A percentile compares a stretch with the other conserved stretches of the same genome.
These are phyloP conservation scores for Centaurea solstitialis DNA, from an alignment of 129 eudicot genomes.

Conservation along the genomic window DNA sequence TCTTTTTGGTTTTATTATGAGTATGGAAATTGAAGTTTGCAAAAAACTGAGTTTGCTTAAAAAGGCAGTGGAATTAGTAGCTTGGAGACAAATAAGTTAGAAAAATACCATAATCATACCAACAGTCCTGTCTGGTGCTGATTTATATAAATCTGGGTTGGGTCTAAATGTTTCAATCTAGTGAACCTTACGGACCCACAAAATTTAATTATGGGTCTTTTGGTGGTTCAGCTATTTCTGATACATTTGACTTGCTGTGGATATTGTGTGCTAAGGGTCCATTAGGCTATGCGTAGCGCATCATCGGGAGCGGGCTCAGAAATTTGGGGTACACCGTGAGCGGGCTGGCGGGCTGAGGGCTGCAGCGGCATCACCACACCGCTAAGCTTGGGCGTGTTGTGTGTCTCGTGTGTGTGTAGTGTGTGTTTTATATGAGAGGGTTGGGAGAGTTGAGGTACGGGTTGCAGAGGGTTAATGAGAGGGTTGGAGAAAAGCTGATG, in stretches of 20 bases:
- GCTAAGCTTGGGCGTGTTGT: too few species aligned
- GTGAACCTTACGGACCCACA: constrained; percentile 22
- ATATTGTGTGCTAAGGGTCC: constrained; percentile 22
- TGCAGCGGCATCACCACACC: too few species aligned
- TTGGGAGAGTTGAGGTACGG: too few species aligned
- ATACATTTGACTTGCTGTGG: constrained; percentile 23
- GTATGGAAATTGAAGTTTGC: constrained; percentile 9
- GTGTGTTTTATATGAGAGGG: too few species aligned
- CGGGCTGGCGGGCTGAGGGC: too few species aligned
- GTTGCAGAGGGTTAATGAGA: too few species aligned
- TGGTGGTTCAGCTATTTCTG: constrained; percentile 21
- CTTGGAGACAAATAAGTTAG: constrained; percentile 29
- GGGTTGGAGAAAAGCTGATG: too few species aligned
- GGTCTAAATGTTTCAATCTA: constrained; percentile 29
- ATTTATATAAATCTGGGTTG: constrained; percentile 24
- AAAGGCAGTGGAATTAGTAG: constrained; percentile 34
- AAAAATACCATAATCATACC: constrained; percentile 27
- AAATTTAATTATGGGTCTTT: constrained; percentile 15
- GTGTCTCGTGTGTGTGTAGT: too few species aligned
- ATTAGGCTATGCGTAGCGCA: too few species aligned
- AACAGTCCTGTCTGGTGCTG: constrained; percentile 36
- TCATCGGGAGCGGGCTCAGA: too few species aligned
- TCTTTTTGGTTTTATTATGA: background rate
- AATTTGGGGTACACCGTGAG: too few species aligned
- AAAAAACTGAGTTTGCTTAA: constrained; percentile 28